These are phyloP conservation scores for Earliella scabrosa DNA, from an alignment of 1,284 basidiomycete species.

Conservation along the genomic window DNA sequence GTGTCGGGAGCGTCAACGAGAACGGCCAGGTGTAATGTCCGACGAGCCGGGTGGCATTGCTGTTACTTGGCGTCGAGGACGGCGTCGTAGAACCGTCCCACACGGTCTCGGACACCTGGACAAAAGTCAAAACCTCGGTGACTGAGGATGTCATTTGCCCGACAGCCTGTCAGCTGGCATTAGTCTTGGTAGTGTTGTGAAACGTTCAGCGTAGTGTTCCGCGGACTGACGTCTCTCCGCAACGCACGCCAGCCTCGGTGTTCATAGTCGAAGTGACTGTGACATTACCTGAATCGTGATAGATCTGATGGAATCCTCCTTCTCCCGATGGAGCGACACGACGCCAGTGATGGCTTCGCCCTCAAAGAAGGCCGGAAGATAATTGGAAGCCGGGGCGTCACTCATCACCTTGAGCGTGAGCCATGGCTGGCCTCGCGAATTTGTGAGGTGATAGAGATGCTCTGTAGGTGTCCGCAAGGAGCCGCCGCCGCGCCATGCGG, in stretches of 20 bases:
- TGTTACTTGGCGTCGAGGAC: background rate
- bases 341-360: slow-evolving; percentile 51
- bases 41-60: slow-evolving; percentile 44
- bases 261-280: background rate
- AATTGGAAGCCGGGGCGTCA: slow-evolving; percentile 15
- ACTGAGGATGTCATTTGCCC: slow-evolving; percentile 37
- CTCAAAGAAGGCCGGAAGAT: slow-evolving; percentile 46
- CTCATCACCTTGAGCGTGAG: slow-evolving; percentile 25
- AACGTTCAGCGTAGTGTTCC: too few species aligned
- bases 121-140: slow-evolving; percentile 44
- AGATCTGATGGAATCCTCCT: slow-evolving; percentile 48
- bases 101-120: slow-evolving; percentile 45
- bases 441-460: slow-evolving; percentile 16
- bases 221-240: too few species aligned
- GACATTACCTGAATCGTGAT: slow-evolving; percentile 45
- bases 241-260: too few species aligned
- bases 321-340: slow-evolving; percentile 49
- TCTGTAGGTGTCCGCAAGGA: slow-evolving; percentile 4
- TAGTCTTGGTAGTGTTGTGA: too few species aligned
- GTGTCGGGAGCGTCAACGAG: slow-evolving; percentile 43
- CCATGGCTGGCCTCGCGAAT: slow-evolving; percentile 20
- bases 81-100: slow-evolving; percentile 15
- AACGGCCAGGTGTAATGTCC: slow-evolving; percentile 53
- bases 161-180: slow-evolving; percentile 18
- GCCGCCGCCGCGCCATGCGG: background rate